Conservation (phyloP, 129 eudicot genomes). For the Rutidosis leptorrhynchoides region DNA sequence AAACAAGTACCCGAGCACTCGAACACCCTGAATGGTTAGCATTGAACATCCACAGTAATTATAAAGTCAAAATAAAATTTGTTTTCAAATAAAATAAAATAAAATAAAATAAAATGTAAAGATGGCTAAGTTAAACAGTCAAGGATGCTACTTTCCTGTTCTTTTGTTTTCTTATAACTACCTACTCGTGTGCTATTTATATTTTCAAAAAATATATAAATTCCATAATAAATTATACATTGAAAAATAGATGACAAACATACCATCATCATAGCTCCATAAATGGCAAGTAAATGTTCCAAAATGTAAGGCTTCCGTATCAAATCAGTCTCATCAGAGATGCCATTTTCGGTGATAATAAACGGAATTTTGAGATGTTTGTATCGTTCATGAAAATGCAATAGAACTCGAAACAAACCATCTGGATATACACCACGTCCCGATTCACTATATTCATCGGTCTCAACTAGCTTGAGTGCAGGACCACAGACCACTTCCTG, state of each 20-base stretch:
- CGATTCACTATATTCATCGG: constrained; percentile 93
- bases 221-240: background rate
- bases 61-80: background rate
- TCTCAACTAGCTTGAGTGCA: constrained; percentile 72
- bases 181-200: background rate
- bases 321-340: constrained; percentile 90
- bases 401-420: constrained; percentile 77
- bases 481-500: constrained; percentile 85
- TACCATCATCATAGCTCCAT: constrained; percentile 94
- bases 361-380: constrained; percentile 75
- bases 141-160: background rate
- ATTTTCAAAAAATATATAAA: background rate
- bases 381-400: constrained; percentile 89
- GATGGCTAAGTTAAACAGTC: background rate
- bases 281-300: constrained; percentile 86
- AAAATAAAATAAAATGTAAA: too few species aligned
- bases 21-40: constrained; percentile 63
- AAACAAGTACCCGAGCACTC: constrained; percentile 80
- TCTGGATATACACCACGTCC: constrained; percentile 99
- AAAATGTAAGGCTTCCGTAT: constrained; percentile 79
- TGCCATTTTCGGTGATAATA: constrained; percentile 86
- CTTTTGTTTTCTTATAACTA: background rate
- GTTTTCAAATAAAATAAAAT: background rate
- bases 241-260: background rate
- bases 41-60: constrained; percentile 17